Evolutionary conservation across 768 basidiomycete species (phyloP).

Genomic region (Austroboletus eburneus): DNA sequence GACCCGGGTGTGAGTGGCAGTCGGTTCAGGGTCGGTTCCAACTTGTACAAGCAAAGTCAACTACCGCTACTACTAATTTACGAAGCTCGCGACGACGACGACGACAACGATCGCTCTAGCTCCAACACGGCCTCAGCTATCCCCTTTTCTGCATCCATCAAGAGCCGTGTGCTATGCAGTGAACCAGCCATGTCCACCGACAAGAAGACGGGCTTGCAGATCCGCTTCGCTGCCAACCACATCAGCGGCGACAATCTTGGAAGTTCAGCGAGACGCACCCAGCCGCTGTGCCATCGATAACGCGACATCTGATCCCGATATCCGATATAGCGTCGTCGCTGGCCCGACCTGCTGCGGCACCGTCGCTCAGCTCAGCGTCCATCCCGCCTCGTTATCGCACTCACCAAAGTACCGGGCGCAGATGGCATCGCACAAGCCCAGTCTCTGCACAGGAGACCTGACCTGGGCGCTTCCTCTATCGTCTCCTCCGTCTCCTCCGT

Average conservation of each 20-base stretch:
- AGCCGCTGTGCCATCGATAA: slow-evolving; percentile 75
- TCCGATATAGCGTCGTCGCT: slow-evolving; percentile 63
- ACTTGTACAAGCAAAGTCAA: not conserved
- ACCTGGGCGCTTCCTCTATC: slow-evolving; percentile 43
- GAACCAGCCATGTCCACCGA: slow-evolving; percentile 57
- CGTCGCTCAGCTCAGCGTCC: slow-evolving; percentile 2
- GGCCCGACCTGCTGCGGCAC: slow-evolving; percentile 21
- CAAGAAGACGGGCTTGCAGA: slow-evolving; percentile 66
- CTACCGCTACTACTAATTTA: no score
- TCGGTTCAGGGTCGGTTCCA: slow-evolving; percentile 31
- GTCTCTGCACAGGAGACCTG: slow-evolving; percentile 62
- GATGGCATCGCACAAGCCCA: slow-evolving; percentile 85
- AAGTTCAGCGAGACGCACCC: slow-evolving; percentile 55
- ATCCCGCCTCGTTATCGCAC: slow-evolving; percentile 2
- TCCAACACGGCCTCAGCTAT: slow-evolving; percentile 47
- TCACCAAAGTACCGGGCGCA: slow-evolving; percentile 17
- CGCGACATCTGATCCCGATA: slow-evolving; percentile 57
- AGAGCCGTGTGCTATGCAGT: slow-evolving; percentile 44
- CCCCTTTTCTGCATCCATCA: slow-evolving; percentile 58
- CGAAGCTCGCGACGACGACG: no score
- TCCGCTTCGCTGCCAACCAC: slow-evolving; percentile 49
- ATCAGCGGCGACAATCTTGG: no score
- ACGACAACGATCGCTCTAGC: slow-evolving; percentile 17
- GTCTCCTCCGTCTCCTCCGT: slow-evolving; percentile 45
- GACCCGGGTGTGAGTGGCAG: not conserved